Evolutionary conservation across 75 land plant species (phyloP), one percentile per base, ranked within the genome.

Genomic region (Chamaecyparis obtusa): DNA sequence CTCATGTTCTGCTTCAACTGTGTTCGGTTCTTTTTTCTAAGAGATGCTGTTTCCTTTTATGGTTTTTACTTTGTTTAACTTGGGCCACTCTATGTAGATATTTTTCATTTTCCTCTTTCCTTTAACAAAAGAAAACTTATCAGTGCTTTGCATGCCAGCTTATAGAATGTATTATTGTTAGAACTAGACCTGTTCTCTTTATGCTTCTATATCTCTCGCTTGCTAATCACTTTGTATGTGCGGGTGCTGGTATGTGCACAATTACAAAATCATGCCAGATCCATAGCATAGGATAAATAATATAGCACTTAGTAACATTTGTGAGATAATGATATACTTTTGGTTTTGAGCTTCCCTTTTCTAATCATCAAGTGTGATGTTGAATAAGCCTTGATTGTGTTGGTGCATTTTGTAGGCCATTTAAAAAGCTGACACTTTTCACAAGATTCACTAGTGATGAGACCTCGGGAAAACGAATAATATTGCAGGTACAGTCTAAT

Each of bases 361-460:
- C 41, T 9, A 24, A 17, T 83, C 19, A 46, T 54, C 4, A 39
- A 21, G 32, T 87, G 84, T 19, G 27, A 87, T 27, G 36, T 13
- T 83, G 57, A 72, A 32, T 80, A 86, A 72, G 60, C 83, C 36
- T 87, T 32, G 46, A 35, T 21, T 46, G 32, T 13, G 5, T n/a
- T 55, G 32, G 37, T 83, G 86, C 55, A 51, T 21, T 57, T 87
- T 87, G 78, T 87, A 88, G 89, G 88, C 88, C 87, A 39, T 77
- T 56, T 33, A 64, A 88, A 48, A 79, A 88, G 32, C 48, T 79
- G 84, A 64, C 88, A 37, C 67, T 88, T 21, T 86, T 87, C 41
- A 74, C 89, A 56, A 87, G 89, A 44, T 88, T 72, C 74, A 88
- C 36, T 24, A 60, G 69, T 87, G 89, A 88, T 13, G 88, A 78